Evolutionary conservation across 2,329 filamentous ascomycete species (phyloP).

Genomic region (Hymenoscyphus albidus): DNA sequence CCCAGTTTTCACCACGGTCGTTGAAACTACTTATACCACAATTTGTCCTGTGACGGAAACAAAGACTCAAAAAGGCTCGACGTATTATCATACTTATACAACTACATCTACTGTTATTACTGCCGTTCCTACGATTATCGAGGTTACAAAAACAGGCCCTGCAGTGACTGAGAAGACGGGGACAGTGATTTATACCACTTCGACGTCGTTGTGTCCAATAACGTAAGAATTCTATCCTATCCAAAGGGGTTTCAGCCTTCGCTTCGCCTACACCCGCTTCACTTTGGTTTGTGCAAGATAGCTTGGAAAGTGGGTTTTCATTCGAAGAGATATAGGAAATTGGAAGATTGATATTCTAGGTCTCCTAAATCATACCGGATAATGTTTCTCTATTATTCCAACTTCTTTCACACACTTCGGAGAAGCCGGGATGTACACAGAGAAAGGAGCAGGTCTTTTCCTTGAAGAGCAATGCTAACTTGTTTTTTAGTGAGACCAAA

Average conservation of each 20-base stretch:
- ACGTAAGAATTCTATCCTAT: not conserved
- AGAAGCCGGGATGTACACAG: too few relatives aligned
- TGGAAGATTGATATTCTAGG: too few relatives aligned
- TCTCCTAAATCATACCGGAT: too few relatives aligned
- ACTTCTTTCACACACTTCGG: too few relatives aligned
- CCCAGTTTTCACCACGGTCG: conserved; percentile 21
- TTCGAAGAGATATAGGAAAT: too few relatives aligned
- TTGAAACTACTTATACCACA: conserved; percentile 26
- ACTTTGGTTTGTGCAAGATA: too few relatives aligned
- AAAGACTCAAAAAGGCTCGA: conserved; percentile 36
- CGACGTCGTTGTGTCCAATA: conserved; percentile 6
- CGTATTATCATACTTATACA: conserved; percentile 41
- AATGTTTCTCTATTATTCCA: too few relatives aligned
- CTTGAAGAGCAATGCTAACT: not conserved
- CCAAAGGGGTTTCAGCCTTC: too few relatives aligned
- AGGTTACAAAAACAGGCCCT: not conserved
- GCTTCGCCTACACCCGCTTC: too few relatives aligned
- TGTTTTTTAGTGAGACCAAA: not conserved
- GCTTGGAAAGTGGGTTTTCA: too few relatives aligned
- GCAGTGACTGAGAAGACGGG: not conserved
- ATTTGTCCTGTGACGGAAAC: conserved; percentile 40
- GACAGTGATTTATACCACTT: conserved; percentile 1
- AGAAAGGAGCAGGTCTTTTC: not conserved
- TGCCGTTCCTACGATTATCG: not conserved
- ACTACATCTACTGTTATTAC: conserved; percentile 34